Conservation (phyloP, 345 rosid genomes). For the Trapa incisa region DNA sequence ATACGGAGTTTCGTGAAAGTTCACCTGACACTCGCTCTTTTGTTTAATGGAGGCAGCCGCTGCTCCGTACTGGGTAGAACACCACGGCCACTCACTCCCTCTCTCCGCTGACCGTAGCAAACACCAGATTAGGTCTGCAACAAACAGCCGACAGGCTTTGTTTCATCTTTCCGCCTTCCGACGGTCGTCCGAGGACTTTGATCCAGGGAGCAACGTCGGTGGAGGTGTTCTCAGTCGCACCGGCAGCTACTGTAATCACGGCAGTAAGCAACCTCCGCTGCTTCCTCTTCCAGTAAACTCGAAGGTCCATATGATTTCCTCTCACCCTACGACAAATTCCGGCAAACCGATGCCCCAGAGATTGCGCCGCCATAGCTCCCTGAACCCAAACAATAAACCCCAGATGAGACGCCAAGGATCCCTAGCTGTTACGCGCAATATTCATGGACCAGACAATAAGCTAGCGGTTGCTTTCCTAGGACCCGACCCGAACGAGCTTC, state of each 20-base stretch:
- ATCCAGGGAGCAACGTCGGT: background rate
- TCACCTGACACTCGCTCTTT: background rate
- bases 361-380: slow-evolving; percentile 1
- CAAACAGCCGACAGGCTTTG: background rate
- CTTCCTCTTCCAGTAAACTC: slow-evolving; percentile 11
- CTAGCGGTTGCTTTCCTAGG: background rate
- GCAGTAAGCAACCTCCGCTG: slow-evolving; percentile 10
- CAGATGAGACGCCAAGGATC: background rate
- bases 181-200: background rate
- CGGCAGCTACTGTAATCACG: background rate
- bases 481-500: slow-evolving; percentile 11
- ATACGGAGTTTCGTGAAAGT: background rate
- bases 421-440: background rate
- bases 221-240: background rate
- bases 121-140: slow-evolving; percentile 1
- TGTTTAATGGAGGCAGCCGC: slow-evolving; percentile 5
- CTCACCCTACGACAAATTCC: background rate
- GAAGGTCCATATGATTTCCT: background rate
- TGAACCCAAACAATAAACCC: background rate
- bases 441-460: background rate
- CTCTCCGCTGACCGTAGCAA: slow-evolving; percentile 1
- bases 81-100: background rate
- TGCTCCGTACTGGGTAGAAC: background rate
- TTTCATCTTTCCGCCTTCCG: background rate
- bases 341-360: slow-evolving; percentile 1